These are phyloP conservation scores for Leucogyrophana mollusca DNA, from an alignment of 768 basidiomycete genomes.

Conservation along the genomic window DNA sequence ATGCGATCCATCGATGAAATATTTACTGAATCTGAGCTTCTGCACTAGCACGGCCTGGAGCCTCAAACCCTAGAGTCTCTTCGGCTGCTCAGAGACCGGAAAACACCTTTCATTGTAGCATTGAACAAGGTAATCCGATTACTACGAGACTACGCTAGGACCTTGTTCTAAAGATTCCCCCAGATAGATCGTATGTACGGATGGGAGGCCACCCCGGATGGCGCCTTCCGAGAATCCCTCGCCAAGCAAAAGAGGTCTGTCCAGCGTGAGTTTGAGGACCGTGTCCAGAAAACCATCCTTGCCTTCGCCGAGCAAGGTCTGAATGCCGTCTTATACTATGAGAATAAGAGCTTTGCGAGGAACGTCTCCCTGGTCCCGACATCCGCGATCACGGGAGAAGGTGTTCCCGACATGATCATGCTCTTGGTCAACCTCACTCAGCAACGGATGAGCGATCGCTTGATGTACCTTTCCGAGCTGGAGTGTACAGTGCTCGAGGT, in stretches of 20 bases:
- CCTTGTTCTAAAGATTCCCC: conserved; percentile 8
- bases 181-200: conserved; percentile 98
- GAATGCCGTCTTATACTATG: conserved; percentile 94
- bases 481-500: conserved; percentile 99
- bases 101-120: conserved; percentile 98
- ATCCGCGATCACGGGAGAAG: conserved; percentile 97
- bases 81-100: conserved; percentile 84
- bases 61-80: conserved; percentile 98
- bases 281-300: conserved; percentile 78
- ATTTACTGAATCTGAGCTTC: conserved; percentile 5
- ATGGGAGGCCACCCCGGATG: conserved; percentile 90
- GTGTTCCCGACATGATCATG: conserved; percentile 99
- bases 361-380: conserved; percentile 98
- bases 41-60: conserved; percentile 87
- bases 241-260: conserved; percentile 77
- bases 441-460: conserved; percentile 93
- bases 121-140: conserved; percentile 76
- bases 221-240: conserved; percentile 88
- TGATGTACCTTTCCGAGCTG: conserved; percentile 97
- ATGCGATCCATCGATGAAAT: conserved; percentile 13
- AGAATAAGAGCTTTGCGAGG: conserved; percentile 92
- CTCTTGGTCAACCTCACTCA: conserved; percentile 96
- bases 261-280: conserved; percentile 90
- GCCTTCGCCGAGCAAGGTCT: conserved; percentile 98
- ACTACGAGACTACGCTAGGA: conserved; percentile 5